Evolutionary conservation across 2,329 filamentous ascomycete species (phyloP).

Genomic region (Monosporascus sp.): DNA sequence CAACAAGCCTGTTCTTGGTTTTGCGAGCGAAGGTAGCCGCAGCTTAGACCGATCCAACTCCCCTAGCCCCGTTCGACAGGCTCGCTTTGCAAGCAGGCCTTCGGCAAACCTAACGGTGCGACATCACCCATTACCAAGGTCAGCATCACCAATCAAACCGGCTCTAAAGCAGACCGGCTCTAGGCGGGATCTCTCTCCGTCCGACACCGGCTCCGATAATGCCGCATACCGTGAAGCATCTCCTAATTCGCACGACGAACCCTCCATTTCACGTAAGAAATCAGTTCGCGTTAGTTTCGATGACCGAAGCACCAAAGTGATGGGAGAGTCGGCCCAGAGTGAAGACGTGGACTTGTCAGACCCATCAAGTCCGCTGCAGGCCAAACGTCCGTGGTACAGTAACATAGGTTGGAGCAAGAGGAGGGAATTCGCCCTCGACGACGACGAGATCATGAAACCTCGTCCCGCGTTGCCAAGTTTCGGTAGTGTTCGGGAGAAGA

Average conservation of each 20-base stretch:
- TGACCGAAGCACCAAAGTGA: conserved; percentile 53
- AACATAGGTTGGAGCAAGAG: conserved; percentile 44
- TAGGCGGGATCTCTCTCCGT: conserved; percentile 46
- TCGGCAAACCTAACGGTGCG: conserved; percentile 51
- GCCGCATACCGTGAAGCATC: conserved; percentile 28
- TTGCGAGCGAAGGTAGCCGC: conserved; percentile 13
- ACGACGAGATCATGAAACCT: conserved; percentile 69
- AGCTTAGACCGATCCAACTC: conserved; percentile 36
- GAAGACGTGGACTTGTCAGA: conserved; percentile 35
- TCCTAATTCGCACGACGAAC: conserved; percentile 31
- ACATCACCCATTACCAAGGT: conserved; percentile 65
- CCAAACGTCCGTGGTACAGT: conserved; percentile 48
- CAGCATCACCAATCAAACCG: conserved; percentile 71
- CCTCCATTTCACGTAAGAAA: conserved; percentile 49
- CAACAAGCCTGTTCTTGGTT: conserved; percentile 19
- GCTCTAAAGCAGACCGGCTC: conserved; percentile 64
- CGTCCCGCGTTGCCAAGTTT: conserved; percentile 69
- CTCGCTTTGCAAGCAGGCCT: conserved; percentile 57
- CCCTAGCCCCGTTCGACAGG: conserved; percentile 60
- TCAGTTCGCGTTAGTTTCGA: conserved; percentile 74
- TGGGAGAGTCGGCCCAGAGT: conserved; percentile 41
- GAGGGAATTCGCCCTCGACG: conserved; percentile 47
- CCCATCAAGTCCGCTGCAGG: conserved; percentile 32
- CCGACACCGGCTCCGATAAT: conserved; percentile 42
- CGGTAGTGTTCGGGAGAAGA: conserved; percentile 65